These are phyloP conservation scores for Haplosporangium sp. DNA, from an alignment of 371 early-diverging fungal species.

Conservation along the genomic window DNA sequence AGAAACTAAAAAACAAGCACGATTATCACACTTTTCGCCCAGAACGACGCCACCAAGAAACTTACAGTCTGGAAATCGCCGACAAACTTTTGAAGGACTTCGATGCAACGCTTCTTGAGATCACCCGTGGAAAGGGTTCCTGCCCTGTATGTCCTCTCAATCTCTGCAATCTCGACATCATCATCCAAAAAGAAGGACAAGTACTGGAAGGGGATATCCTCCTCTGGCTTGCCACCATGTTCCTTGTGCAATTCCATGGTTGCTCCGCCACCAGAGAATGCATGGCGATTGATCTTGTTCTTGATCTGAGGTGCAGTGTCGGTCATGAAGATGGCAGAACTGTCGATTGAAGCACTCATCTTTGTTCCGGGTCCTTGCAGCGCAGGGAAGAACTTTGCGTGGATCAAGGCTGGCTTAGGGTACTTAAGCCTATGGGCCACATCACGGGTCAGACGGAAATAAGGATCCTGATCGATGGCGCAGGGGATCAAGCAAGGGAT, in stretches of 20 bases:
- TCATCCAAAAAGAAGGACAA: conserved; percentile 97
- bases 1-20: not conserved
- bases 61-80: conserved; percentile 84
- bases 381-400: conserved; percentile 98
- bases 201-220: conserved; percentile 98
- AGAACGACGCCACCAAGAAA: not conserved
- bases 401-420: conserved; percentile 96
- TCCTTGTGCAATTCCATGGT: conserved; percentile 92
- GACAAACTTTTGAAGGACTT: conserved; percentile 87
- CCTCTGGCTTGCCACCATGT: conserved; percentile 96
- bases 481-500: conserved; percentile 98
- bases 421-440: conserved; percentile 95
- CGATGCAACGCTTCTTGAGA: conserved; percentile 95
- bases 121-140: conserved; percentile 95
- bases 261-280: conserved; percentile 97
- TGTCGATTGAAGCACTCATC: conserved; percentile 97
- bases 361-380: conserved; percentile 97
- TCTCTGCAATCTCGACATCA: conserved; percentile 88
- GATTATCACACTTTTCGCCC: no score
- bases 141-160: conserved; percentile 82
- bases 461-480: conserved; percentile 99
- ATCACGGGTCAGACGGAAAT: conserved; percentile 99
- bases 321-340: conserved; percentile 95
- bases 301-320: conserved; percentile 97
- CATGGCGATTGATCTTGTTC: conserved; percentile 98